Conservation (phyloP, 139 green algal species). For the Asterochloris sp. region DNA sequence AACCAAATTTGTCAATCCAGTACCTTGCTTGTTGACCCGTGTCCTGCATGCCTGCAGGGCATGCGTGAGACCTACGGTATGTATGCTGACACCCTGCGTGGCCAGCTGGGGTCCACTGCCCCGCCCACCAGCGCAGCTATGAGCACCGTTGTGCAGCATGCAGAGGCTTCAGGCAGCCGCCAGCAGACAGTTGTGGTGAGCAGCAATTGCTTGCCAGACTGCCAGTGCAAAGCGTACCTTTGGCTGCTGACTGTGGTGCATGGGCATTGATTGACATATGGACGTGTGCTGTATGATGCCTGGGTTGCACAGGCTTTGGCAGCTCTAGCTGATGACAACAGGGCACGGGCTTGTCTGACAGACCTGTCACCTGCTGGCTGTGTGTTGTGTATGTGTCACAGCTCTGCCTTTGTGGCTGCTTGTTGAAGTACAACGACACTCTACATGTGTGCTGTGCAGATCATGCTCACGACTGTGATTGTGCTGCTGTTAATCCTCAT, state of each 20-base stretch:
- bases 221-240: no score
- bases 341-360: neutral
- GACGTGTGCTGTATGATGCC: no score
- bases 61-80: slow-evolving; percentile 15
- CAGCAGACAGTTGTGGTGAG: no score
- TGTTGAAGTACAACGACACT: no score
- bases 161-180: slow-evolving; percentile 4
- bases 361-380: no score
- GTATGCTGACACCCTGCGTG: slow-evolving; percentile 1
- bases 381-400: no score
- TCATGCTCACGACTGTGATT: neutral
- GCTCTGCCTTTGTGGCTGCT: no score
- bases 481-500: slow-evolving; percentile 9
- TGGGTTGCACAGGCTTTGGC: neutral
- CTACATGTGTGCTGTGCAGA: no score
- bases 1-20: neutral
- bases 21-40: neutral
- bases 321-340: slow-evolving; percentile 1
- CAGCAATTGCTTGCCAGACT: no score
- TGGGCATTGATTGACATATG: no score
- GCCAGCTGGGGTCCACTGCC: slow-evolving; percentile 7
- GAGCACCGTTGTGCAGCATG: neutral
- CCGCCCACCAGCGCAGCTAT: neutral
- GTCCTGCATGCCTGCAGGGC: neutral
- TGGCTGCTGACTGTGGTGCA: no score